Base-by-base conservation (phyloP, 2,329 filamentous ascomycete genomes). In the Endocalyx cinctus region DNA sequence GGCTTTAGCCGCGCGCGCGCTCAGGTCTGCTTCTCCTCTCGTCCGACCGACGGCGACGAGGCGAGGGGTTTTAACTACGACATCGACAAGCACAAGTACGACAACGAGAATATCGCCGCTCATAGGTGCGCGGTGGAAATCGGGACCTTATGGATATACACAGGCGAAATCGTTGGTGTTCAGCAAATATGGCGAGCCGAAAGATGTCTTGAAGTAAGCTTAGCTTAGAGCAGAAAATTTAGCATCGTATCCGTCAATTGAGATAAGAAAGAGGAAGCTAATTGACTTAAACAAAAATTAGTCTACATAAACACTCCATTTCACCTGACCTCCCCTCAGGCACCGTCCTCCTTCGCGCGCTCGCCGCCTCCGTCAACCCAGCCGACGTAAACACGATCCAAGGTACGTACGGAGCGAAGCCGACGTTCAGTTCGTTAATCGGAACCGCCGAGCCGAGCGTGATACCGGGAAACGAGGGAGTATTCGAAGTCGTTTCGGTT, bases 381-480 rank as follows among this genome's bases (percentile, higher is more conserved):
- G 89, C 92, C 54, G 92, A 98, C 65, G 86, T 98, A 62, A 98
- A 98, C 70, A 90, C 90, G 52, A 86, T 98, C 53, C 92, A 98
- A 69, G 92, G 92, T 46, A 88, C 90, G 4, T 98, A 98, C 66
- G 90, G 90, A 41, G 80, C 80, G 28, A 87, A 87, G 57, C 88
- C 89, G 0, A 68, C 74, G 27, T 89, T 94, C 62, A 81, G 78
- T 13, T 81, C 79, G 5, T 63, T 77, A 2, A 77, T 98, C 34
- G 85, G 88, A 36, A 96, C 89, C 0, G 47, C 78, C 1, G 69
- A 79, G 16, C 87, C 89, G 3, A 77, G 84, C 6, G 86, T 87
- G 1, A 77, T 92, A 2, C 84, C 79, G 2, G 88, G 88, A 17
- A 97, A 96, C 57, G 94, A 98, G 60, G 94, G 86, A 29, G 87